Percentiles rank a stretch among this genome's conserved stretches.
Evolutionary conservation across 257 asterid genomes (phyloP).

Genomic region (Fraxinus quadrangulata): DNA sequence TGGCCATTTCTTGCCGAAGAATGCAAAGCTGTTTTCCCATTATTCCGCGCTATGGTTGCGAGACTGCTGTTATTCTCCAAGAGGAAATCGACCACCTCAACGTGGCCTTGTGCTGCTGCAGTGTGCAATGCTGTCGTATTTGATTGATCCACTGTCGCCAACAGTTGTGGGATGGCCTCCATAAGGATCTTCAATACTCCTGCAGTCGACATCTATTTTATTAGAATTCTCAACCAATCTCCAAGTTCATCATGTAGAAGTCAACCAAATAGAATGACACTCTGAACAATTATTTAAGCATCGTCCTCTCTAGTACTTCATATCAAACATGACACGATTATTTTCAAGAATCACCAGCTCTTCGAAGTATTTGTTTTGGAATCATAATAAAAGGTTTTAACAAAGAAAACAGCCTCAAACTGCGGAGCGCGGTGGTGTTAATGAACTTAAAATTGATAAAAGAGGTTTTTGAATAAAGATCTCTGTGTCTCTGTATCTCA

Average conservation of each 20-base stretch:
- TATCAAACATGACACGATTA: neutral
- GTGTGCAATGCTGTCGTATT: conserved; percentile 70
- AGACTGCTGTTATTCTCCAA: conserved; percentile 59
- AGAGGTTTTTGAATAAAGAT: too few relatives aligned
- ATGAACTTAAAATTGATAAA: neutral
- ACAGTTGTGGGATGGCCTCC: conserved; percentile 64
- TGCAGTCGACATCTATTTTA: conserved; percentile 29
- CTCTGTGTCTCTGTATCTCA: too few relatives aligned
- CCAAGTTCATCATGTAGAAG: conserved; percentile 6
- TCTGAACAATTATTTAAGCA: neutral
- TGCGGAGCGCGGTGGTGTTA: too few relatives aligned
- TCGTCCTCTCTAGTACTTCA: neutral
- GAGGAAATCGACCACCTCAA: conserved; percentile 57
- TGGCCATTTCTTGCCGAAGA: conserved; percentile 77
- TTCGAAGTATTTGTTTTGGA: too few relatives aligned
- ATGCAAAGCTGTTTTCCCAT: conserved; percentile 73
- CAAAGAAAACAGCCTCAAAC: too few relatives aligned
- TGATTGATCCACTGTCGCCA: conserved; percentile 69
- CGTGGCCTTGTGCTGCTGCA: conserved; percentile 76
- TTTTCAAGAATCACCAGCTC: too few relatives aligned
- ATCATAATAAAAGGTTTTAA: too few relatives aligned
- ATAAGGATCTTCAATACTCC: conserved; percentile 57
- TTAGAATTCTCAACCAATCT: conserved; percentile 2
- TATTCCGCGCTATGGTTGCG: conserved; percentile 68
- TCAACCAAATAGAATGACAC: neutral